A percentile compares a stretch with the other conserved stretches of the same genome.
Conservation (phyloP, 257 asterid species). For the Nemophila menziesii region DNA sequence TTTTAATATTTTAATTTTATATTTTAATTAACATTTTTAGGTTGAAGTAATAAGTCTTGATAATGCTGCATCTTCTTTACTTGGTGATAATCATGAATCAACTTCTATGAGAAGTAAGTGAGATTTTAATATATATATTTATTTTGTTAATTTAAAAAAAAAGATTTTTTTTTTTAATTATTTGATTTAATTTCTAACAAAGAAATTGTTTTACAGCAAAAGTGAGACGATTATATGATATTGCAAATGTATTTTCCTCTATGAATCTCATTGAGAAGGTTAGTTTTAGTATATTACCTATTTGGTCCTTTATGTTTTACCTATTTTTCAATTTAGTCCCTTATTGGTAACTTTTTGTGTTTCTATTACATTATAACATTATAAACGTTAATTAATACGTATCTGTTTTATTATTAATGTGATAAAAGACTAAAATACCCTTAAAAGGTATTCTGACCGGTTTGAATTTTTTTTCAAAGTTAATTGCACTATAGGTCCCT, state of each 20-base stretch:
- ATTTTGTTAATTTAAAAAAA: constrained; percentile 6
- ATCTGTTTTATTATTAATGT: too few relatives aligned
- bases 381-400: too few relatives aligned
- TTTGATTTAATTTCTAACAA: constrained; percentile 1
- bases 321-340: too few relatives aligned
- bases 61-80: constrained; percentile 45
- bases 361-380: too few relatives aligned
- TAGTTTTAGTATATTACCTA: constrained; percentile 6
- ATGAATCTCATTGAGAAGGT: constrained; percentile 65
- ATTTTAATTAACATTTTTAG: constrained; percentile 25
- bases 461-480: too few relatives aligned
- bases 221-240: constrained; percentile 56
- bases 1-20: too few relatives aligned
- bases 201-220: constrained; percentile 40
- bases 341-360: too few relatives aligned
- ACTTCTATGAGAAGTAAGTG: constrained; percentile 46
- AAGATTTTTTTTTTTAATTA: neutral
- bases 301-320: neutral
- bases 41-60: constrained; percentile 45
- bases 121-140: constrained; percentile 18
- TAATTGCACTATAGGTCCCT: too few relatives aligned
- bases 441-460: too few relatives aligned
- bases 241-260: constrained; percentile 54
- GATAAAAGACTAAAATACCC: too few relatives aligned
- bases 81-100: constrained; percentile 35